These are phyloP conservation scores for Lomentospora prolificans DNA, from an alignment of 2,329 filamentous ascomycete species.

Conservation along the genomic window DNA sequence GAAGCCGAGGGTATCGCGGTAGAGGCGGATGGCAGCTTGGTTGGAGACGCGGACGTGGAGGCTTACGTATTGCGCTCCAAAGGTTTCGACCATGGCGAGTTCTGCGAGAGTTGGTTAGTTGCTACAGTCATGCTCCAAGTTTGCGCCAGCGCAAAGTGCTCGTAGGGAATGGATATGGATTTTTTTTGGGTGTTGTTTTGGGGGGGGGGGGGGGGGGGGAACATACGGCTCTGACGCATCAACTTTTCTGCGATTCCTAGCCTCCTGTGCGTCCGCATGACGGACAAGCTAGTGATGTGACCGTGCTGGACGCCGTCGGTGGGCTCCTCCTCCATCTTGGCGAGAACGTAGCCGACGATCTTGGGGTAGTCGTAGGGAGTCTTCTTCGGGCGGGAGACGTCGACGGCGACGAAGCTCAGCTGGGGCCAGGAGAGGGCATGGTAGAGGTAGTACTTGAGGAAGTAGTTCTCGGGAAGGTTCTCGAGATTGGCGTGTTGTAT, in stretches of 20 bases:
- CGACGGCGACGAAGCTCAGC: constrained; percentile 91
- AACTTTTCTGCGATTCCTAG: constrained; percentile 93
- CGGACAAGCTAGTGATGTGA: constrained; percentile 88
- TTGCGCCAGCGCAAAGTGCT: too few relatives aligned
- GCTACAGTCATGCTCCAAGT: not conserved
- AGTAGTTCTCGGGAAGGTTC: constrained; percentile 99
- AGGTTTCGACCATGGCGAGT: constrained; percentile 93
- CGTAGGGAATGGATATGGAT: too few relatives aligned
- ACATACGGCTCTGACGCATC: constrained; percentile 90
- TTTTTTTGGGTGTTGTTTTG: too few relatives aligned
- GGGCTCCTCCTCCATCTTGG: constrained; percentile 99
- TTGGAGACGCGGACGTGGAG: constrained; percentile 95
- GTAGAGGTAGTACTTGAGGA: constrained; percentile 99
- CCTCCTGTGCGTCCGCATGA: constrained; percentile 90
- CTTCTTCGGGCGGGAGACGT: constrained; percentile 69
- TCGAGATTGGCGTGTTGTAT: constrained; percentile 98
- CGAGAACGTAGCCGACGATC: constrained; percentile 97
- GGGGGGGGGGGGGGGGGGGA: too few relatives aligned
- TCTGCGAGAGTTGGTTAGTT: constrained; percentile 38
- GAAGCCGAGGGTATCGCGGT: constrained; percentile 87
- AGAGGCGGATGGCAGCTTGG: constrained; percentile 79
- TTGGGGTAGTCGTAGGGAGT: constrained; percentile 85
- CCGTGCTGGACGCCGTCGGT: constrained; percentile 84
- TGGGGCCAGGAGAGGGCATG: constrained; percentile 97
- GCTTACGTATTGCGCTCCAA: constrained; percentile 83